Conservation (phyloP, 345 rosid genomes). For the Melastoma malabathricum region DNA sequence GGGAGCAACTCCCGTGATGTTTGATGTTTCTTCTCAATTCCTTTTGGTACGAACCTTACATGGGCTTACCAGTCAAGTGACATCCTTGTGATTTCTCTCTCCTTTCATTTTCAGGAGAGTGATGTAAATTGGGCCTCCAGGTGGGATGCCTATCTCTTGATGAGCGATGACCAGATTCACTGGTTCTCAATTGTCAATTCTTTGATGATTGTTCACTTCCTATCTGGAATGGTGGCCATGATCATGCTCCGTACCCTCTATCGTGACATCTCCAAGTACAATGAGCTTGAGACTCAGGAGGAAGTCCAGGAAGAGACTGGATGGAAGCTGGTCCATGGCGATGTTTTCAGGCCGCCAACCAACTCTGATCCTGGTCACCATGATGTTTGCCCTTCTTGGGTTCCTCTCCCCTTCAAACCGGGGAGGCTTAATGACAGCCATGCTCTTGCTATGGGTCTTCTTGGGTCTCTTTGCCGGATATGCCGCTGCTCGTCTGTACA, state of each 20-base stretch:
- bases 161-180: constrained; percentile 30
- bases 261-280: constrained; percentile 30
- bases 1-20: too few species aligned
- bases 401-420: constrained; percentile 36
- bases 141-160: constrained; percentile 32
- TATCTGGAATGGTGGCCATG: constrained; percentile 37
- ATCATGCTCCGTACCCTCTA: constrained; percentile 28
- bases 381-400: constrained; percentile 31
- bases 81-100: background rate
- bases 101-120: constrained; percentile 15
- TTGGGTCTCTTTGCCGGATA: constrained; percentile 33
- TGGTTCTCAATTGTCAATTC: constrained; percentile 35
- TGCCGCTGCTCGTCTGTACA: constrained; percentile 22
- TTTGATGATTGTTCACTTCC: constrained; percentile 28
- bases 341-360: constrained; percentile 31
- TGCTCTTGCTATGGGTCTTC: constrained; percentile 31
- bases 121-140: constrained; percentile 35
- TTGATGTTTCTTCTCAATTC: too few species aligned
- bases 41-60: too few species aligned
- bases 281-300: constrained; percentile 30
- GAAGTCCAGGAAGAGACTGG: constrained; percentile 34
- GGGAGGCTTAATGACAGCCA: constrained; percentile 34
- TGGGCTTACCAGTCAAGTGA: background rate
- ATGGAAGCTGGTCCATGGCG: constrained; percentile 33
- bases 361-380: constrained; percentile 25